Percentiles rank a stretch among this genome's conserved stretches.
Evolutionary conservation across 257 asterid species (phyloP).

Genomic region (Linaria vulgaris): DNA sequence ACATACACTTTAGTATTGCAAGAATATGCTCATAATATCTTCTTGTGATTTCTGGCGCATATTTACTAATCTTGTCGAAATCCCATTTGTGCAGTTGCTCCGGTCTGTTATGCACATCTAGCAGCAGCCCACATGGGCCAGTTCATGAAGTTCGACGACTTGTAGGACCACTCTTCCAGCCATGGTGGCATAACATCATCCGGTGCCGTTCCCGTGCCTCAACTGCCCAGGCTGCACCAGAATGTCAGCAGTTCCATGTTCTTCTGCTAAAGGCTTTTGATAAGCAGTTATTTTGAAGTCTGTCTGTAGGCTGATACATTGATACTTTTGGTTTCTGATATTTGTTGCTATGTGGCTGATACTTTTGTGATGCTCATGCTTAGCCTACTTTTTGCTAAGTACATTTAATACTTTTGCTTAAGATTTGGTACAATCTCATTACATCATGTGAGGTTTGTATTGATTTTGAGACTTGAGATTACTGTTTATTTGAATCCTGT

Average conservation of each 20-base stretch:
- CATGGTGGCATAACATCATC: slow-evolving; percentile 37
- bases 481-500: no score
- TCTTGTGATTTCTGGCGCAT: not conserved
- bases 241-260: slow-evolving; percentile 50
- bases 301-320: no score
- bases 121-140: slow-evolving; percentile 66
- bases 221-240: slow-evolving; percentile 42
- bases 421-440: no score
- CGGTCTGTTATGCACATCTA: slow-evolving; percentile 68
- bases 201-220: slow-evolving; percentile 33
- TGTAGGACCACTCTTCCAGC: slow-evolving; percentile 49
- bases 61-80: not conserved
- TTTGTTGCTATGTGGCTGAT: no score
- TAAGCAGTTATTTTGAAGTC: no score
- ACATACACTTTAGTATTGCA: no score
- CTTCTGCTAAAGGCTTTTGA: slow-evolving; percentile 65
- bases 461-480: no score
- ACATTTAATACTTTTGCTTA: no score
- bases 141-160: slow-evolving; percentile 62
- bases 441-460: no score
- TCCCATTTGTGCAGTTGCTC: slow-evolving; percentile 54
- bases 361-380: no score
- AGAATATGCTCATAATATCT: not conserved
- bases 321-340: no score
- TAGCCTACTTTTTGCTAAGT: no score